A percentile compares a stretch with the other conserved stretches of the same genome.
phyloP scores from a whole-genome alignment of 2,329 filamentous ascomycete species.

The Chaetothyriales sp. region DNA sequence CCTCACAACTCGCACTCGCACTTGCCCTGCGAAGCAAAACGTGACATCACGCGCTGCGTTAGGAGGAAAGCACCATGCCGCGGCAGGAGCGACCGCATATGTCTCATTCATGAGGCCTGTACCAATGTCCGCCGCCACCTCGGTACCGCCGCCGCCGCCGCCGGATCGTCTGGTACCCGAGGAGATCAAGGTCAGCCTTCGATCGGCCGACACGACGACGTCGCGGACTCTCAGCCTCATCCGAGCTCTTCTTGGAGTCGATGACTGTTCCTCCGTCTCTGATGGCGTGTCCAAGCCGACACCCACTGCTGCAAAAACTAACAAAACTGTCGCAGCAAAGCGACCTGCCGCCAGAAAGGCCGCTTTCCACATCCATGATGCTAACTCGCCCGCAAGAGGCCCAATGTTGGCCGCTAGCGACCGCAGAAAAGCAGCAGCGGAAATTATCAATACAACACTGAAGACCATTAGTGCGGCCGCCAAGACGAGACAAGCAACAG shows the following conservation, averaged over 20 bases:
- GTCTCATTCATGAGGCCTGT: not conserved
- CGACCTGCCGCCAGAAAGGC: slow-evolving; percentile 1
- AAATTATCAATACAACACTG: slow-evolving; percentile 32
- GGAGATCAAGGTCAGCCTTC: not conserved
- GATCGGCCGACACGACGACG: not conserved
- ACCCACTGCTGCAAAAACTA: not conserved
- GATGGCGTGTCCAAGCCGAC: not conserved
- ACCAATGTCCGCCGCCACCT: not conserved
- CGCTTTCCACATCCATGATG: slow-evolving; percentile 6
- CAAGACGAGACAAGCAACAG: slow-evolving; percentile 5
- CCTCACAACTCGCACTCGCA: not conserved
- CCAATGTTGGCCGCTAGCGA: slow-evolving; percentile 15
- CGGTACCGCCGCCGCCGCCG: too few relatives aligned
- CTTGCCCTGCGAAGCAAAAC: not conserved
- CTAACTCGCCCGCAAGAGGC: not conserved
- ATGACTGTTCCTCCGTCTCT: not conserved
- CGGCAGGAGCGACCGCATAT: not conserved
- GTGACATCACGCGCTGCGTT: not conserved
- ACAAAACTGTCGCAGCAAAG: not conserved
- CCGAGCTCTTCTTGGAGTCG: not conserved
- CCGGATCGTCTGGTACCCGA: not conserved
- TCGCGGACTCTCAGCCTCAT: not conserved
- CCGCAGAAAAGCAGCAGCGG: slow-evolving; percentile 30
- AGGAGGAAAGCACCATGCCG: not conserved
- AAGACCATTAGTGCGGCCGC: slow-evolving; percentile 29